Base-by-base conservation (phyloP, 768 basidiomycete species). In the Boletus pseudo-olivaceus region DNA sequence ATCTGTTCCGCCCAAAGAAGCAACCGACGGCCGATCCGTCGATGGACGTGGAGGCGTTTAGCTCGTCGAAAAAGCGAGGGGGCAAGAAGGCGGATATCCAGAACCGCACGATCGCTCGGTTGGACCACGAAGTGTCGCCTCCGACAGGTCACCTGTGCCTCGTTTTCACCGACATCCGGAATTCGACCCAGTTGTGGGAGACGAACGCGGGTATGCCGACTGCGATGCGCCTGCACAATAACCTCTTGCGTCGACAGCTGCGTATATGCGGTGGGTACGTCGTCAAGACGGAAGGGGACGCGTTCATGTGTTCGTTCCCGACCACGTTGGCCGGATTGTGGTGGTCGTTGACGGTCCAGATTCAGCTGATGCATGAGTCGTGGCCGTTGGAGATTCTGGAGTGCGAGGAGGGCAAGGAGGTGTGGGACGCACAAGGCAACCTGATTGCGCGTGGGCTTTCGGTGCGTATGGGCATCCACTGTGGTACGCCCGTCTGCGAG, bases 201-300 rank as follows among this genome's bases (percentile, higher is more conserved):
- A 85, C 83, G 39, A 98, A 98, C 63, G 83, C 88, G 0, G 94
- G 95, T 4, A 99, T 98, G 95, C 84, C 88, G 20, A 88, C 87
- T 0, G 94, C 95, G 4, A 95, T 97, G 79, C 83, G 85, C 27
- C 72, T 93, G 60, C 97, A 99, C 73, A 95, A 98, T 67, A 79
- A 75, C 47, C 77, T 98, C 23, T 78, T 98, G 43, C 85, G 97
- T 20, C 81, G 95, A 7, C 85, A 88, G 56, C 75, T 98, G 32
- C 84, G 96, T 29, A 78, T 88, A 39, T 95, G 94, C 63, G 94
- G 94, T 29, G 97, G 97, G 1, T 99, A 98, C 70, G 93, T 98
- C 73, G 96, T 98, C 65, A 99, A 99, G 74, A 99, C 97, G 11
- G 97, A 99, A 85, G 97, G 97, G 29, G 97, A 98, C 65, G 86